Evolutionary conservation across 768 basidiomycete species (phyloP).

Genomic region (Boletus speciosus): DNA sequence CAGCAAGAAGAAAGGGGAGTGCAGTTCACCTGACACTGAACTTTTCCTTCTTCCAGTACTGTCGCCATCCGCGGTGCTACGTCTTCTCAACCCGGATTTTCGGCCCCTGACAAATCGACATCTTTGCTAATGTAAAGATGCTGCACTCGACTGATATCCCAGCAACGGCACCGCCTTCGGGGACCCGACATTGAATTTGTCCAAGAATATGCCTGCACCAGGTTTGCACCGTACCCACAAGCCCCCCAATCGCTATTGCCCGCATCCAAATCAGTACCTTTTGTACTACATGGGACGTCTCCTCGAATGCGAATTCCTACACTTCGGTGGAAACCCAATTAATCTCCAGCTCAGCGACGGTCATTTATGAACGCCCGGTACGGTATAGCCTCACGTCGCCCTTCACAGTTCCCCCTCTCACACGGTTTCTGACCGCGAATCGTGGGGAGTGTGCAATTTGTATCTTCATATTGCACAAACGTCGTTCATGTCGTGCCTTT

Average conservation of each 20-base stretch:
- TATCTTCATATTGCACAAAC: background rate
- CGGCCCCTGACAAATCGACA: slow-evolving; percentile 2
- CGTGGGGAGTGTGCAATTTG: background rate
- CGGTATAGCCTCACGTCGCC: slow-evolving; percentile 4
- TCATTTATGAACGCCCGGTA: background rate
- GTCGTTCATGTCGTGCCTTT: background rate
- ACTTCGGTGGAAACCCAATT: slow-evolving; percentile 12
- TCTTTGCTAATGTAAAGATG: slow-evolving; percentile 3
- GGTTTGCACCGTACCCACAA: background rate
- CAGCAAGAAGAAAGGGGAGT: background rate
- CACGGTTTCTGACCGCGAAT: background rate
- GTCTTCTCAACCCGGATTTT: background rate
- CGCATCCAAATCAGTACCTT: background rate
- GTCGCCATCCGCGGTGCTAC: background rate
- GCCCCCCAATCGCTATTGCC: background rate
- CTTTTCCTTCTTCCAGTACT: background rate
- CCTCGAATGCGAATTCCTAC: background rate
- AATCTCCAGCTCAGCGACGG: slow-evolving; percentile 13
- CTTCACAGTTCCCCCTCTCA: background rate
- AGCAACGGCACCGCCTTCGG: slow-evolving; percentile 15
- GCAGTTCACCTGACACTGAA: background rate
- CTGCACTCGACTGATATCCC: background rate
- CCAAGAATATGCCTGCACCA: background rate
- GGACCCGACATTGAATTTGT: background rate
- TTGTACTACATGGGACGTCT: background rate